phyloP scores from a whole-genome alignment of 2,329 filamentous ascomycete genomes.

The Alternaria sp. region DNA sequence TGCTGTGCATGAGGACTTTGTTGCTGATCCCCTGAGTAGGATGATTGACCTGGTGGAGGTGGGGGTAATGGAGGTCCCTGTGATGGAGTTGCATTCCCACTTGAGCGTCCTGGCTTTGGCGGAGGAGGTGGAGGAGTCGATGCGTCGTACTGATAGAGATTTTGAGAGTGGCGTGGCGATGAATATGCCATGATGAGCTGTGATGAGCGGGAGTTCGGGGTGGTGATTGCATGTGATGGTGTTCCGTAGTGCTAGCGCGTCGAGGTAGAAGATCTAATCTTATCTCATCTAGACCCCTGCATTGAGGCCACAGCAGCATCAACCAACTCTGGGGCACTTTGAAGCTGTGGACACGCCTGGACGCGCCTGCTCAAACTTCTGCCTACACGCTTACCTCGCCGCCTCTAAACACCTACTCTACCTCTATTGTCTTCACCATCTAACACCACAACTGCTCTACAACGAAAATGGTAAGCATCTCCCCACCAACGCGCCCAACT shows the following conservation, averaged over 20 bases:
- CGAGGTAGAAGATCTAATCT: constrained; percentile 40
- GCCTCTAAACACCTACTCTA: background rate
- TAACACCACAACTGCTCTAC: constrained; percentile 15
- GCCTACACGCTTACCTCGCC: constrained; percentile 20
- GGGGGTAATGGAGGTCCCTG: constrained; percentile 57
- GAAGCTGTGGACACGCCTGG: constrained; percentile 34
- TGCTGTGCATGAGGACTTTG: constrained; percentile 31
- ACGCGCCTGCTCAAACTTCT: constrained; percentile 21
- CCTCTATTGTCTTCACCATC: background rate
- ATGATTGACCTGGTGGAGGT: constrained; percentile 51
- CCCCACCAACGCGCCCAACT: constrained; percentile 28
- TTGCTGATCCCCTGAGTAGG: constrained; percentile 34
- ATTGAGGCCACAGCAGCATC: constrained; percentile 45
- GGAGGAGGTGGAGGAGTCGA: constrained; percentile 60
- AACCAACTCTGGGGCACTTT: constrained; percentile 27
- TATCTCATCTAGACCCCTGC: constrained; percentile 46
- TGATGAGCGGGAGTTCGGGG: background rate
- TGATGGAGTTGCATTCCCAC: constrained; percentile 53
- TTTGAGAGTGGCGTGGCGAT: constrained; percentile 51
- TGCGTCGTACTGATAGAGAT: constrained; percentile 53
- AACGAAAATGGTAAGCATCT: constrained; percentile 39
- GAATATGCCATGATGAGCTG: constrained; percentile 48
- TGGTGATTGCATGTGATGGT: constrained; percentile 17
- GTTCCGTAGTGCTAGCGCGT: constrained; percentile 11
- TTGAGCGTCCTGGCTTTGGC: constrained; percentile 54